Conservation (phyloP, 2,329 filamentous ascomycete species). For the Colletotrichum melonis region DNA sequence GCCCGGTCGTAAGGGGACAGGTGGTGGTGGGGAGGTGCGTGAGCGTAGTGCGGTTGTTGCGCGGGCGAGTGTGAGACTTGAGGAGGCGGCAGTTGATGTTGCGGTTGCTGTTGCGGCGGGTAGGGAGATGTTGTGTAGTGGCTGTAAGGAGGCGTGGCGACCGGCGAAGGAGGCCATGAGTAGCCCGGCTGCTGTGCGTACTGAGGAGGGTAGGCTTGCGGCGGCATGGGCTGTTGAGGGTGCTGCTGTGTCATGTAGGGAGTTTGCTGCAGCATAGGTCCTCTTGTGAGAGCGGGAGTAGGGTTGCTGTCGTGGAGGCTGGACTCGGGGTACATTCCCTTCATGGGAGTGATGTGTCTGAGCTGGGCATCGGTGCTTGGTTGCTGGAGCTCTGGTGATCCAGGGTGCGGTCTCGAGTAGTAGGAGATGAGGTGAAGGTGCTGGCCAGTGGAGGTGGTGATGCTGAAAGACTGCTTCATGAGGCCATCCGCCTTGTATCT, state of each 20-base stretch:
- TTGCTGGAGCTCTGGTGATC: conserved; percentile 78
- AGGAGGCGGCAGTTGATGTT: conserved; percentile 37
- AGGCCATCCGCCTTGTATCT: conserved; percentile 95
- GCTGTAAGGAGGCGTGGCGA: conserved; percentile 64
- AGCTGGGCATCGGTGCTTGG: conserved; percentile 85
- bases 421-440: conserved; percentile 98
- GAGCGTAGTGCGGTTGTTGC: conserved; percentile 45
- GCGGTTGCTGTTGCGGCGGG: conserved; percentile 41
- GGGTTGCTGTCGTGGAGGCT: conserved; percentile 88
- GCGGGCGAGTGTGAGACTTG: conserved; percentile 41
- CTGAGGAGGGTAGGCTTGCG: conserved; percentile 51
- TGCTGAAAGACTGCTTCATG: conserved; percentile 99
- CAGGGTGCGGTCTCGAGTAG: conserved; percentile 84
- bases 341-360: conserved; percentile 84
- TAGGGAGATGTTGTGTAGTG: conserved; percentile 56
- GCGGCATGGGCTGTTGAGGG: conserved; percentile 49
- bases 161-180: conserved; percentile 67
- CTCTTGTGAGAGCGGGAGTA: conserved; percentile 82
- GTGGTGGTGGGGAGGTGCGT: conserved; percentile 38
- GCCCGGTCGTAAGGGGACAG: conserved; percentile 46
- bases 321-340: conserved; percentile 97
- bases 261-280: conserved; percentile 70
- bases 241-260: conserved; percentile 41
- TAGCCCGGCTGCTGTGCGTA: conserved; percentile 57
- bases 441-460: conserved; percentile 88